Evolutionary conservation across 331 rosid genomes (phyloP), one percentile per base, ranked within the genome.

Genomic region (Rosa hybrid): DNA sequence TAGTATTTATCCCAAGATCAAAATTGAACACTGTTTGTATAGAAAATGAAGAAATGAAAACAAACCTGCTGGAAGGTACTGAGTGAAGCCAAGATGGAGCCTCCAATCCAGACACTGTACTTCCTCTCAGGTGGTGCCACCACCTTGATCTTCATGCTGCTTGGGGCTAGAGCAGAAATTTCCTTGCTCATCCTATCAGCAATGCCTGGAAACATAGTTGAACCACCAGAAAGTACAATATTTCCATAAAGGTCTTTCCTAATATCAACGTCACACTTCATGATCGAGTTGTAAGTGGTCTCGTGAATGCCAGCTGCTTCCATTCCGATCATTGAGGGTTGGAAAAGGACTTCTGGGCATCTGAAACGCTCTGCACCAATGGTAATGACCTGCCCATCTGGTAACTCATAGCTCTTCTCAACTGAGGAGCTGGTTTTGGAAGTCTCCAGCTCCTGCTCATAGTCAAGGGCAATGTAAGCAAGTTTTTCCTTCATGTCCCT

Each of bases 21-120:
- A 45, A 8, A 30, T 6, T 56, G 10, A 77, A 41, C 12, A 41
- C 3, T 17, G 78, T 68, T 78, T 81, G 71, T 68, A 5, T 68
- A 18, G 51, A 20, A 68, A 56, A 68, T 49, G 27, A n/a, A 82
- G 2, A 10, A 60, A 75, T 50, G 46, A 86, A 23, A 39, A 78
- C 88, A 50, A 82, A 94, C 98, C 98, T 94, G 98, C 90, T 94
- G 98, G 94, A 94, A 94, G 85, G 98, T 94, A 93, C 98, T 94
- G 9, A 94, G 98, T 20, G 98, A 94, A 83, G 98, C 98, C 88
- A 94, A 91, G 89, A 94, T 94, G 46, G 98, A 94, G 70, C 98
- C 98, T 79, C 98, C 98, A 20, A 94, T 94, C 98, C 98, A 94
- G 88, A 94, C 98, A 92, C 98, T 94, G 86, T 94, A 94, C 84